Percentiles rank a stretch among this genome's conserved stretches.
Evolutionary conservation across 163 green algal species (phyloP).

Genomic region (Coccomyxa subellipsoidea): DNA sequence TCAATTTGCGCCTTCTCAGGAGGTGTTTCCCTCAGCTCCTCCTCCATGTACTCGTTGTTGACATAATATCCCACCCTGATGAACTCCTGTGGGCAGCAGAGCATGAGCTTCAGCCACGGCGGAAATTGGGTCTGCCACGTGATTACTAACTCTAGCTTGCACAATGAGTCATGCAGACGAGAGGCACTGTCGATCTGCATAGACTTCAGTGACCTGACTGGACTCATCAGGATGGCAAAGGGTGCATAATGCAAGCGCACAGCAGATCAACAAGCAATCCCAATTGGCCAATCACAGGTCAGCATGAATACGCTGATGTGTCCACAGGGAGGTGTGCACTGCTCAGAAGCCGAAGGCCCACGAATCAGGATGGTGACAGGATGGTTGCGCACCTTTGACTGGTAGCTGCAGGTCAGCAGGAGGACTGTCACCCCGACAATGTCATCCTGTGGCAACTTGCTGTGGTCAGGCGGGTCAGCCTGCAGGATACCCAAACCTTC

Average conservation of each 20-base stretch:
- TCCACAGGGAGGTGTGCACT: too few species aligned
- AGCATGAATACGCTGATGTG: too few species aligned
- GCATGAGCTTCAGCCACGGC: too few species aligned
- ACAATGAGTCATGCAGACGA: too few species aligned
- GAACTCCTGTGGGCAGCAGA: slow-evolving; percentile 77
- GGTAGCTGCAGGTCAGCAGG: slow-evolving; percentile 96
- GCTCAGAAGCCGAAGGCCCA: too few species aligned
- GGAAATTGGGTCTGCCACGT: too few species aligned
- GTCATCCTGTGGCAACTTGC: slow-evolving; percentile 77
- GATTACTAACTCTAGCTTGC: too few species aligned
- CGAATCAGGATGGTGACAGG: too few species aligned
- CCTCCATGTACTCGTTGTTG: slow-evolving; percentile 93
- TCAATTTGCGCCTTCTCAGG: slow-evolving; percentile 62
- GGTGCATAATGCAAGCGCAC: background rate
- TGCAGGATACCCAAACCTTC: slow-evolving; percentile 28
- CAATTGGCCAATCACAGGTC: background rate
- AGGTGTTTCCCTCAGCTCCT: slow-evolving; percentile 73
- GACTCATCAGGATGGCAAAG: too few species aligned
- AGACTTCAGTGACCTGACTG: too few species aligned
- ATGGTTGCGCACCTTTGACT: slow-evolving; percentile 32
- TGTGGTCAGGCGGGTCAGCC: slow-evolving; percentile 82
- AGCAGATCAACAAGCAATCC: background rate
- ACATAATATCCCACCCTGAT: slow-evolving; percentile 97
- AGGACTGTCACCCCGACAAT: slow-evolving; percentile 94
- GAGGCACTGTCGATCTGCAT: too few species aligned